Conservation (phyloP, 2,329 filamentous ascomycete species). For the Penicillium olsonii region DNA sequence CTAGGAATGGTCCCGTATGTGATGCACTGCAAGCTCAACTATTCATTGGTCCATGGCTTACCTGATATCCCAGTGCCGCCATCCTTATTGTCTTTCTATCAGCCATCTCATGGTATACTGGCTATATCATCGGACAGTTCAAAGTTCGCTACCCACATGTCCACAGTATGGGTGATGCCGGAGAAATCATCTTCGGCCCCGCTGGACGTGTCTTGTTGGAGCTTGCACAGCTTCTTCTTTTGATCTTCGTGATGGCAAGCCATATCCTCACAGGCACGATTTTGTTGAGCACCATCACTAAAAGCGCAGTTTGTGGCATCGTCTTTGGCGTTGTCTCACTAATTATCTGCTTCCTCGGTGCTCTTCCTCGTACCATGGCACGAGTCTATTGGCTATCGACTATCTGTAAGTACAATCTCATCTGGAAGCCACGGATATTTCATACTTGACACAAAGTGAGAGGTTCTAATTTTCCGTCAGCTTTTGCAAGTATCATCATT, state of each 20-base stretch:
- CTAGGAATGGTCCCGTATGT: slow-evolving; percentile 54
- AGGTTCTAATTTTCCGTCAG: not conserved
- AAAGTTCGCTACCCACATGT: slow-evolving; percentile 58
- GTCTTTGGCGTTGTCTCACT: slow-evolving; percentile 60
- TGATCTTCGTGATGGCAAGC: slow-evolving; percentile 67
- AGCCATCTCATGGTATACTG: slow-evolving; percentile 58
- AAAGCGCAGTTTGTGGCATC: slow-evolving; percentile 62
- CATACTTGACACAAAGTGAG: not conserved
- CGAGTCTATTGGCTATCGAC: slow-evolving; percentile 62
- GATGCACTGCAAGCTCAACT: not conserved
- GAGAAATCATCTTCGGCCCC: slow-evolving; percentile 59
- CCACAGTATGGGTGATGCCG: slow-evolving; percentile 66
- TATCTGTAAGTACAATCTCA: slow-evolving; percentile 48
- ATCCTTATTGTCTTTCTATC: slow-evolving; percentile 56
- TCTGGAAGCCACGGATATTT: not conserved
- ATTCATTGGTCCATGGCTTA: slow-evolving; percentile 1
- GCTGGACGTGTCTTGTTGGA: slow-evolving; percentile 63
- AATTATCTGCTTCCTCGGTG: slow-evolving; percentile 57
- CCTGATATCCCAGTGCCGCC: slow-evolving; percentile 31
- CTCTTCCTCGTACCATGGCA: slow-evolving; percentile 61
- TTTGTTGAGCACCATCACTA: slow-evolving; percentile 63
- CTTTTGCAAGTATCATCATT: slow-evolving; percentile 57
- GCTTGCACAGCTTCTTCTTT: slow-evolving; percentile 60
- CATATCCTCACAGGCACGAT: slow-evolving; percentile 69
- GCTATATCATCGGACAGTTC: slow-evolving; percentile 59